phyloP scores from a whole-genome alignment of 2,329 filamentous ascomycete species.

The Atkinsonella hypoxylon region DNA sequence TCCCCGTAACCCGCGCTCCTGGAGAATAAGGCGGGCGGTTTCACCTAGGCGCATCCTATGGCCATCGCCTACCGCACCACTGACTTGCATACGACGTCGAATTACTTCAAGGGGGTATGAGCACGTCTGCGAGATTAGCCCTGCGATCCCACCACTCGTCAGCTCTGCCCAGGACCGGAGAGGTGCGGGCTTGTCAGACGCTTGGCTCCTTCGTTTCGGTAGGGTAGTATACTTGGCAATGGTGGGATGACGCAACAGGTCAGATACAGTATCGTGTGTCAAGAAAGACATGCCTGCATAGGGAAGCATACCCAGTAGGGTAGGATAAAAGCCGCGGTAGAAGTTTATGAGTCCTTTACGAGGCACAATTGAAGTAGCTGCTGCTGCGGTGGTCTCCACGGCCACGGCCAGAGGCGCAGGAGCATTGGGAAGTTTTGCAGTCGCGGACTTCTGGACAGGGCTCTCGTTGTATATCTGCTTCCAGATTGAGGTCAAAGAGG shows the following conservation, averaged over 20 bases:
- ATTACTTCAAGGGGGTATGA: constrained; percentile 94
- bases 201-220: constrained; percentile 42
- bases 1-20: constrained; percentile 63
- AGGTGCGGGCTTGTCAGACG: constrained; percentile 52
- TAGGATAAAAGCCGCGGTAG: constrained; percentile 86
- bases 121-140: constrained; percentile 78
- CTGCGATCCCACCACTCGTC: constrained; percentile 70
- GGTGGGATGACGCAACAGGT: constrained; percentile 59
- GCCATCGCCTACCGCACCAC: constrained; percentile 85
- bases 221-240: constrained; percentile 67
- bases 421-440: constrained; percentile 17
- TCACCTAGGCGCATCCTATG: constrained; percentile 66
- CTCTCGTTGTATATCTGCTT: constrained; percentile 77
- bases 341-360: constrained; percentile 72
- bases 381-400: constrained; percentile 30
- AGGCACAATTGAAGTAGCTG: constrained; percentile 36
- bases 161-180: constrained; percentile 82
- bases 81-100: constrained; percentile 87
- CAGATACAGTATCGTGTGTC: constrained; percentile 82
- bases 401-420: constrained; percentile 21
- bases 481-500: constrained; percentile 65
- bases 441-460: constrained; percentile 25
- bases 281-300: constrained; percentile 95
- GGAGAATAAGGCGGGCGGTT: constrained; percentile 62
- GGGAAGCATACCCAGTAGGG: constrained; percentile 86